Evolutionary conservation across 2,329 filamentous ascomycete genomes (phyloP).

Genomic region (Neonectria faginata): DNA sequence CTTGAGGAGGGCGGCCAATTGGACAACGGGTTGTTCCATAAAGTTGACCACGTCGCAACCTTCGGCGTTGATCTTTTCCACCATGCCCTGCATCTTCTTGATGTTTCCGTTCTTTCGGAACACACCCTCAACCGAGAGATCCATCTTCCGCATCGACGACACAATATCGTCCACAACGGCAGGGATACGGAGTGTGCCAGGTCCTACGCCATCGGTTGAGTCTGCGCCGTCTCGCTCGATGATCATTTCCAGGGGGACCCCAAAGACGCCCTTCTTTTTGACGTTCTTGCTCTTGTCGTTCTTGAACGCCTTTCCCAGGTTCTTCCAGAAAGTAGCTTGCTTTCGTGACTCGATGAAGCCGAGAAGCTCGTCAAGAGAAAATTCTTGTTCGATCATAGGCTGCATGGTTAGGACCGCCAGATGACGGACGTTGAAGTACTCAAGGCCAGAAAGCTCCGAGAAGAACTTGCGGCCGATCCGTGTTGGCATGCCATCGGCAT

Average conservation of each 20-base stretch:
- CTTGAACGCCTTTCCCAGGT: constrained; percentile 96
- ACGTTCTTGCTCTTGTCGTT: constrained; percentile 80
- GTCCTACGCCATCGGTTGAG: constrained; percentile 96
- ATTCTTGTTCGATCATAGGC: constrained; percentile 87
- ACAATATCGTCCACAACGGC: constrained; percentile 96
- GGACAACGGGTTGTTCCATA: constrained; percentile 89
- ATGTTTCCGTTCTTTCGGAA: constrained; percentile 99
- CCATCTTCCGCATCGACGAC: constrained; percentile 96
- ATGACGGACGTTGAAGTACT: constrained; percentile 97
- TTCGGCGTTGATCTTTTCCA: constrained; percentile 86
- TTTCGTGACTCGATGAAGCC: constrained; percentile 94
- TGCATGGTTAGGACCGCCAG: constrained; percentile 96
- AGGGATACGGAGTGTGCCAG: constrained; percentile 88
- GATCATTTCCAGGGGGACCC: constrained; percentile 86
- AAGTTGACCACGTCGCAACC: constrained; percentile 89
- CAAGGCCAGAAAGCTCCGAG: constrained; percentile 91
- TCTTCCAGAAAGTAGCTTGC: constrained; percentile 93
- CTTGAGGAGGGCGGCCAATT: constrained; percentile 92
- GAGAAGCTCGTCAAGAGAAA: constrained; percentile 92
- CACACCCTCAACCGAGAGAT: constrained; percentile 97
- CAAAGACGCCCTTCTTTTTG: constrained; percentile 96
- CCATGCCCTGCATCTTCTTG: constrained; percentile 87
- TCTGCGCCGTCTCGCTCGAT: constrained; percentile 95
- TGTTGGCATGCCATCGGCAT: constrained; percentile 65
- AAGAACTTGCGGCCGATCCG: constrained; percentile 83